Percentiles rank a stretch among this genome's conserved stretches.
Evolutionary conservation across 106 monocot genomes (phyloP).

Genomic region (Allium cepa): DNA sequence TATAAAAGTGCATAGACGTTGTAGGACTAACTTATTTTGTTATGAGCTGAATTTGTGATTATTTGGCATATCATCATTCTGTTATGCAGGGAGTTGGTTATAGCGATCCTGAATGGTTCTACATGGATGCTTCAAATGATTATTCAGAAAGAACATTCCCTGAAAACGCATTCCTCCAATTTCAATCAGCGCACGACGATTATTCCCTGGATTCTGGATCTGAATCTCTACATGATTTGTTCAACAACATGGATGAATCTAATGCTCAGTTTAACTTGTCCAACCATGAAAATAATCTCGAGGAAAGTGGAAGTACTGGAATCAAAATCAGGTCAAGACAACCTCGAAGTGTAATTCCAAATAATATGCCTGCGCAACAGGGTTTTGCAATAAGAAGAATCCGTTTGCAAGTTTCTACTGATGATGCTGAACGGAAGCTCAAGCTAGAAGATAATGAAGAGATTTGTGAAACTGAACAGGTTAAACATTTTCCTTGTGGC

Average conservation of each 20-base stretch:
- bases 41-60: not conserved
- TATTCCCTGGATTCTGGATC: slow-evolving; percentile 22
- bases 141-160: slow-evolving; percentile 5
- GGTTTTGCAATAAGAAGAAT: slow-evolving; percentile 24
- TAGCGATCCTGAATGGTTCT: not conserved
- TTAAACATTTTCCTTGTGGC: not conserved
- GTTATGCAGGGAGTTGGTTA: slow-evolving; percentile 1
- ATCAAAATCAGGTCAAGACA: slow-evolving; percentile 12
- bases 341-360: not conserved
- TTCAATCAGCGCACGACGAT: slow-evolving; percentile 17
- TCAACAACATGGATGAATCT: slow-evolving; percentile 17
- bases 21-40: too few species aligned
- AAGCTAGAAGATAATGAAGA: not conserved
- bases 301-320: slow-evolving; percentile 23
- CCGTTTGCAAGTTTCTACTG: slow-evolving; percentile 6
- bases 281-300: slow-evolving; percentile 7
- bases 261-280: slow-evolving; percentile 2
- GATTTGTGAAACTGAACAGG: not conserved
- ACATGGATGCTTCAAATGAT: not conserved
- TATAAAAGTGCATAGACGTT: too few species aligned
- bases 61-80: not conserved
- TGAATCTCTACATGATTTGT: slow-evolving; percentile 27
- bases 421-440: not conserved
- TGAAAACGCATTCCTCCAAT: slow-evolving; percentile 11
- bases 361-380: slow-evolving; percentile 5